phyloP scores from a whole-genome alignment of 345 rosid genomes.

The Isatis tinctoria region DNA sequence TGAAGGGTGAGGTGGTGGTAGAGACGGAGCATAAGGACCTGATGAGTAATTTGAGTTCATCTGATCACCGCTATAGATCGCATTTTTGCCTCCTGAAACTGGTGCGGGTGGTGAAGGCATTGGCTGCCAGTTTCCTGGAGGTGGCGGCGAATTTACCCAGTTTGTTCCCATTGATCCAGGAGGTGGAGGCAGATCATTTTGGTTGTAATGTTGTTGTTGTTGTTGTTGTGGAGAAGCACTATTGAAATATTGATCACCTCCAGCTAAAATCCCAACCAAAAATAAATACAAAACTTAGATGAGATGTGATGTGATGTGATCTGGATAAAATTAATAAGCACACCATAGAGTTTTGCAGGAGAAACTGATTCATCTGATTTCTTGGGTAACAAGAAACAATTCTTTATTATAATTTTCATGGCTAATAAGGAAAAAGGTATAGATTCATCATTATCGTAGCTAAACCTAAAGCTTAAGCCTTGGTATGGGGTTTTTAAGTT shows the following conservation, averaged over 20 bases:
- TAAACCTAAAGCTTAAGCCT: background rate
- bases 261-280: constrained; percentile 7
- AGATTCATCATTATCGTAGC: background rate
- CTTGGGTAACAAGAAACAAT: background rate
- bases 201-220: constrained; percentile 34
- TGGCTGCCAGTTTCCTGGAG: constrained; percentile 34
- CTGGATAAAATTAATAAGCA: background rate
- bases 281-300: background rate
- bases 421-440: background rate
- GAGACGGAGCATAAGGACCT: constrained; percentile 42
- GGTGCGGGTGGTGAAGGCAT: constrained; percentile 29
- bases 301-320: background rate
- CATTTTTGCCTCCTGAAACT: constrained; percentile 3
- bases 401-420: background rate
- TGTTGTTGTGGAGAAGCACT: background rate
- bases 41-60: constrained; percentile 51
- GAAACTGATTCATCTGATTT: background rate
- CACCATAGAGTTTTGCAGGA: background rate
- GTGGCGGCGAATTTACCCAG: constrained; percentile 31
- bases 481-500: background rate
- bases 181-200: constrained; percentile 39
- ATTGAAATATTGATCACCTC: constrained; percentile 29
- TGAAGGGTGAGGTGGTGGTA: constrained; percentile 60
- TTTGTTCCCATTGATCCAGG: constrained; percentile 40
- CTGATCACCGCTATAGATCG: constrained; percentile 28